Evolutionary conservation across 768 basidiomycete species (phyloP).

Genomic region (Cyathus striatus): DNA sequence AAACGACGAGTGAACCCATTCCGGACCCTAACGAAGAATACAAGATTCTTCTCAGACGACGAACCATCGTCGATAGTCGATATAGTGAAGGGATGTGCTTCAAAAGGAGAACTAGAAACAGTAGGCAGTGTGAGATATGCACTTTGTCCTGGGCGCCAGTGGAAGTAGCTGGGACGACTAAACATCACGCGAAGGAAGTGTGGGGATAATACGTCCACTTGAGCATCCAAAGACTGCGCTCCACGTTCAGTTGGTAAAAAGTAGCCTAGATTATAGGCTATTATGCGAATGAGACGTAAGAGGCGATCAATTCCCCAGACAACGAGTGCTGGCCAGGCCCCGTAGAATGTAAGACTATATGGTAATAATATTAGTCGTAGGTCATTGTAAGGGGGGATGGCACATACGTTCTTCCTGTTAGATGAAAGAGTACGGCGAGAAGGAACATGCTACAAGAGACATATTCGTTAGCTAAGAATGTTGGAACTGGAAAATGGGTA

Average conservation of each 20-base stretch:
- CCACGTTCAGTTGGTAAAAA: conserved; percentile 15
- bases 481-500: conserved; percentile 1
- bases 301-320: conserved; percentile 54
- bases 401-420: conserved; percentile 21
- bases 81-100: conserved; percentile 63
- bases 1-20: conserved; percentile 56
- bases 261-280: conserved; percentile 37
- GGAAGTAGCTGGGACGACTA: conserved; percentile 28
- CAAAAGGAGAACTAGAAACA: conserved; percentile 37
- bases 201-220: conserved; percentile 37
- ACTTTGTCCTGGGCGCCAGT: conserved; percentile 52
- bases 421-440: conserved; percentile 36
- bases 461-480: neutral
- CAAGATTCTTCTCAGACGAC: conserved; percentile 31
- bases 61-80: conserved; percentile 29
- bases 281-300: conserved; percentile 39
- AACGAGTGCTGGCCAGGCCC: conserved; percentile 45
- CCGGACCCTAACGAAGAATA: conserved; percentile 55
- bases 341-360: conserved; percentile 24
- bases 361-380: neutral
- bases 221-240: conserved; percentile 15
- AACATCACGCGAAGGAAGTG: conserved; percentile 43
- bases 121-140: conserved; percentile 46
- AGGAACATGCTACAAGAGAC: conserved; percentile 25
- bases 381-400: neutral